Percentiles rank a stretch among this genome's conserved stretches.
Conservation (phyloP, 495 filamentous ascomycete species). For the Hyaloscypha finlandica region DNA sequence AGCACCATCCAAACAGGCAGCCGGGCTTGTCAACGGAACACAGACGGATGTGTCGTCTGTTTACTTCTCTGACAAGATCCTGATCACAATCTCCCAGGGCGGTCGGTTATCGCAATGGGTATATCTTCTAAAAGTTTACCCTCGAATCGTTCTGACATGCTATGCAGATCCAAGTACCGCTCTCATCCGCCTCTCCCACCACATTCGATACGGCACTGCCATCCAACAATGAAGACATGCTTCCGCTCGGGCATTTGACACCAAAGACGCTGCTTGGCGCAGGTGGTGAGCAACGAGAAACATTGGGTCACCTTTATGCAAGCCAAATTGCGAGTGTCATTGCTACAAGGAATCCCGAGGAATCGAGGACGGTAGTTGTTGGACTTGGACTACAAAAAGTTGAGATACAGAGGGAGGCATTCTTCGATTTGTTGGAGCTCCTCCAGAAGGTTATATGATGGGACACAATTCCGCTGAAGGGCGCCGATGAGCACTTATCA, state of each 20-base stretch:
- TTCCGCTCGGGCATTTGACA: constrained; percentile 80
- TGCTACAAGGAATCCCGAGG: constrained; percentile 67
- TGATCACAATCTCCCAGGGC: constrained; percentile 84
- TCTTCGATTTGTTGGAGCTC: constrained; percentile 81
- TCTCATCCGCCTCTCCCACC: constrained; percentile 66
- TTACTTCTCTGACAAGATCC: constrained; percentile 87
- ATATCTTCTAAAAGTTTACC: constrained; percentile 28
- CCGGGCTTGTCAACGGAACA: constrained; percentile 64
- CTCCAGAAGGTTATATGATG: constrained; percentile 59
- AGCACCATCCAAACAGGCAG: constrained; percentile 66
- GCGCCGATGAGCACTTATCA: neutral
- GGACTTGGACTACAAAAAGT: constrained; percentile 75
- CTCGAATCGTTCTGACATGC: neutral
- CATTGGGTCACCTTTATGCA: constrained; percentile 81
- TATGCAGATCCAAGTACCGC: constrained; percentile 79
- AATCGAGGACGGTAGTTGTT: constrained; percentile 77
- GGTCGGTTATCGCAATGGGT: constrained; percentile 94
- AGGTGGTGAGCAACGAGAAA: constrained; percentile 75
- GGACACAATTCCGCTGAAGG: neutral
- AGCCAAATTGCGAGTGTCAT: constrained; percentile 85
- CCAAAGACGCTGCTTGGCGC: constrained; percentile 89
- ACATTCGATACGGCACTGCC: constrained; percentile 56
- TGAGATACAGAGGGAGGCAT: constrained; percentile 67
- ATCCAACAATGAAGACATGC: constrained; percentile 53
- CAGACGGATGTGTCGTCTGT: constrained; percentile 70